phyloP scores from a whole-genome alignment of 2,329 filamentous ascomycete species.

The Esteya vermicola region DNA sequence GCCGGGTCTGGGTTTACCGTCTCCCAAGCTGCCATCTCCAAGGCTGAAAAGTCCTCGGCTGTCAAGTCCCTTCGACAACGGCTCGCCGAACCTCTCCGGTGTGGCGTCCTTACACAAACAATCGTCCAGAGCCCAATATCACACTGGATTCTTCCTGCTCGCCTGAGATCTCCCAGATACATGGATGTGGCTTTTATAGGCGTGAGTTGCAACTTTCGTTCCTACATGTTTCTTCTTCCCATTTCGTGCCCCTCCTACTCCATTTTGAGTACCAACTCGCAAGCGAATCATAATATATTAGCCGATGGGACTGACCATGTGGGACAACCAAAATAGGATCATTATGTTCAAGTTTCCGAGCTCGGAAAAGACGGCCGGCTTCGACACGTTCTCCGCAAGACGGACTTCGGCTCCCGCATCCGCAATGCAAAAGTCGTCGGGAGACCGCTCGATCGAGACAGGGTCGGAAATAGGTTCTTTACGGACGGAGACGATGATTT shows the following conservation, averaged over 20 bases:
- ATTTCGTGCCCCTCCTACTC: not conserved
- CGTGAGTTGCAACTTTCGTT: conserved; percentile 28
- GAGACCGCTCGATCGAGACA: conserved; percentile 20
- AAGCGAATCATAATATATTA: not conserved
- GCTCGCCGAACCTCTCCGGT: conserved; percentile 29
- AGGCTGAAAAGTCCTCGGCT: no score
- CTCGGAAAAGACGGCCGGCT: conserved; percentile 55
- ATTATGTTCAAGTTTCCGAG: conserved; percentile 69
- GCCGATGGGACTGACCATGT: not conserved
- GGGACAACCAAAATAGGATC: conserved; percentile 39
- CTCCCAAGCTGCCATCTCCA: no score
- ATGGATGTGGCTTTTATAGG: conserved; percentile 84
- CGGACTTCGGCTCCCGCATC: conserved; percentile 67
- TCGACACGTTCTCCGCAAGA: conserved; percentile 61
- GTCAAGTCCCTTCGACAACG: conserved; percentile 17
- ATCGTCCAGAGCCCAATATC: conserved; percentile 61
- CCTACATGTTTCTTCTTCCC: not conserved
- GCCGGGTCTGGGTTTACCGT: no score
- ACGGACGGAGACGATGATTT: conserved; percentile 5
- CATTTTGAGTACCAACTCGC: no score
- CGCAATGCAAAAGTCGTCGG: conserved; percentile 67
- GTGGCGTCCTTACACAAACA: conserved; percentile 68
- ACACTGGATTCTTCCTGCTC: conserved; percentile 66
- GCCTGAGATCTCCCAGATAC: conserved; percentile 51
- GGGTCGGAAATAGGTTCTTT: conserved; percentile 7